These are phyloP conservation scores for Kockovaella imperatae DNA, from an alignment of 768 basidiomycete species.

Conservation along the genomic window DNA sequence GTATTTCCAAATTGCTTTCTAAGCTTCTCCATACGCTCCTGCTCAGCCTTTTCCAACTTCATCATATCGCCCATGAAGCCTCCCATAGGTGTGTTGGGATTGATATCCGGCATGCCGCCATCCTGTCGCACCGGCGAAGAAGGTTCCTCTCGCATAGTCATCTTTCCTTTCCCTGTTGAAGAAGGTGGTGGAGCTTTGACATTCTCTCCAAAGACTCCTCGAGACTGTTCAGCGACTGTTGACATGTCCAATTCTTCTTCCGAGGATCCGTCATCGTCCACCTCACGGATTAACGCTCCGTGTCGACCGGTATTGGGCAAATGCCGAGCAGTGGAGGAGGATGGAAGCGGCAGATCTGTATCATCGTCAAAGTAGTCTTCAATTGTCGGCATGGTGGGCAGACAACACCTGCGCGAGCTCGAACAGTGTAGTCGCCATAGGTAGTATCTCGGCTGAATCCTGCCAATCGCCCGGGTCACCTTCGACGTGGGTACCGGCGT, in stretches of 20 bases:
- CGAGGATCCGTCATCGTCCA: constrained; percentile 58
- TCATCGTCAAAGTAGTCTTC: constrained; percentile 85
- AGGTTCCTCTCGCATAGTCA: constrained; percentile 15
- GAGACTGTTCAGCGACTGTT: constrained; percentile 28
- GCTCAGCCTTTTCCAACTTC: constrained; percentile 41
- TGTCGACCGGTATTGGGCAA: constrained; percentile 60
- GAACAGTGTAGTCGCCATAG: neutral
- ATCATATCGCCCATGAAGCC: constrained; percentile 46
- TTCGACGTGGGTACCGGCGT: too few relatives aligned
- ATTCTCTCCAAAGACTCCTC: constrained; percentile 35
- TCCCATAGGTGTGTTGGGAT: constrained; percentile 39
- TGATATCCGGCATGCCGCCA: constrained; percentile 9
- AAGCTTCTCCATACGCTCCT: constrained; percentile 30
- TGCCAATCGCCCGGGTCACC: too few relatives aligned
- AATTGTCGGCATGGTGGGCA: constrained; percentile 59
- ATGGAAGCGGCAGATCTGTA: constrained; percentile 77
- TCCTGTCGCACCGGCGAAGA: constrained; percentile 9
- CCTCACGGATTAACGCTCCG: constrained; percentile 73
- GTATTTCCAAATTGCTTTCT: constrained; percentile 37
- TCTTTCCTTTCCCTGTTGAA: constrained; percentile 22
- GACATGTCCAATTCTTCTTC: constrained; percentile 37
- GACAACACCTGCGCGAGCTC: constrained; percentile 44
- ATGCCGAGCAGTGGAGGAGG: constrained; percentile 21
- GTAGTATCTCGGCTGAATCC: too few relatives aligned
- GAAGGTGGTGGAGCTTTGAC: constrained; percentile 11